Base-by-base conservation (phyloP, 2,329 filamentous ascomycete genomes). In the Pyrenophora teres region DNA sequence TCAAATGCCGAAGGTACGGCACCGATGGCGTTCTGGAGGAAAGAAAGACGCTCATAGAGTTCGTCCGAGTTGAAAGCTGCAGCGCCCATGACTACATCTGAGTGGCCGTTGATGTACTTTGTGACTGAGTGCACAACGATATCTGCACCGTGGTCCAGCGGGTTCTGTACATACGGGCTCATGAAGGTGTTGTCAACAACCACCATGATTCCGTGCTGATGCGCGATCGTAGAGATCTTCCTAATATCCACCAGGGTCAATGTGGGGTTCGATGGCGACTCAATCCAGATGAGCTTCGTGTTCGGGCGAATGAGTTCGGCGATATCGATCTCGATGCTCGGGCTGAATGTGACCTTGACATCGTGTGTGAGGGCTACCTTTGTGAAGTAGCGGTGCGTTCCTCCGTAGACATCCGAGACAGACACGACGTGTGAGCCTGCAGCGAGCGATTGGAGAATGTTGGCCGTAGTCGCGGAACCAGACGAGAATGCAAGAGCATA, bases 151-250 rank as follows among this genome's bases (percentile, higher is more conserved):
- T 93, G 90, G 71, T 95, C 88, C 49, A 99, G 85, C 3, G 94
- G 94, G 77, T 96, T 97, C 78, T 99, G 94, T 40, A 99, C 84
- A 74, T 97, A 99, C 27, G 94, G 94, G 56, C 89, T 93, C 71
- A 97, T 81, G 81, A 99, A 99, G 16, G 94, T 99, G 80, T 99
- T 99, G 80, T 99, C 94, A 36, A 99, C 94, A n/a, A 99, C 94
- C 37, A 99, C 94, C 71, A 90, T 81, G 68, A 97, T 90, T 56
- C 92, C 93, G 69, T 90, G 89, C 66, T 87, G 81, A 75, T 97
- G 94, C 15, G 94, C 94, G 48, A 88, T 83, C 23, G 85, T 85
- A 23, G 89, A 88, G 35, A 99, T 89, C 46, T 90, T 87, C 65
- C 89, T 83, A 71, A 99, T 96, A 76, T 99, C 93, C 60, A 97